Evolutionary conservation across 495 filamentous ascomycete genomes (phyloP), one percentile per base, ranked within the genome.

Genomic region (Lasiosphaeris hirsuta): DNA sequence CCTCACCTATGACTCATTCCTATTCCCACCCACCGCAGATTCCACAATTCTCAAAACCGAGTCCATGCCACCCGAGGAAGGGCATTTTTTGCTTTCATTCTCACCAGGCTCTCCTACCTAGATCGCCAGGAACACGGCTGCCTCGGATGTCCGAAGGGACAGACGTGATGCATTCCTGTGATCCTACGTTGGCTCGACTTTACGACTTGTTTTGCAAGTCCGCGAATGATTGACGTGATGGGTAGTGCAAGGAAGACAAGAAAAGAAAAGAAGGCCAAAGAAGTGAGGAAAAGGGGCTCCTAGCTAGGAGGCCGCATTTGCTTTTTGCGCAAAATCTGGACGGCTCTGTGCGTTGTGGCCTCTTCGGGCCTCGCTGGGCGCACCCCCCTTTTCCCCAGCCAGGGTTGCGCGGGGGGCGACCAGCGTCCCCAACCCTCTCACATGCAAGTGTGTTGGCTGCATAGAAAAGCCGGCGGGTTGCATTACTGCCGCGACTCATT

Each of bases 401-500:
- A 55, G 43, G 41, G 41, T 38, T 19, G 49, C 35, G 48, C 37
- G 34, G 35, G 14, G 49, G 35, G 19, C 49, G 18, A 41, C 41
- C 40, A 46, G 52, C 52, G 33, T 55, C 41, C 34, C 38, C 41
- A 36, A 15, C 41, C 42, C 42, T 55, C 53, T 55, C 53, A 55
- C 42, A 55, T 55, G 53, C 43, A 55, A 44, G 17, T 4, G 10
- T 10, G 4, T 15, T 14, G n/a, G 43, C 19, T 41, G 53, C 53
- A 55, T 55, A 11, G 33, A 54, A 43, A 35, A 55, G 61, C 53
- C 34, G 43, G 38, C 35, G 17, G 42, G 51, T 46, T 54, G 61
- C 64, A 64, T 55, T 55, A 59, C 53, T 66, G 65, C 57, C 62
- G 59, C 46, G 53, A 51, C 15, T 38, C 49, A 41, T 51, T 51